phyloP scores from a whole-genome alignment of 129 eudicot genomes.

The Helianthus tuberosus region DNA sequence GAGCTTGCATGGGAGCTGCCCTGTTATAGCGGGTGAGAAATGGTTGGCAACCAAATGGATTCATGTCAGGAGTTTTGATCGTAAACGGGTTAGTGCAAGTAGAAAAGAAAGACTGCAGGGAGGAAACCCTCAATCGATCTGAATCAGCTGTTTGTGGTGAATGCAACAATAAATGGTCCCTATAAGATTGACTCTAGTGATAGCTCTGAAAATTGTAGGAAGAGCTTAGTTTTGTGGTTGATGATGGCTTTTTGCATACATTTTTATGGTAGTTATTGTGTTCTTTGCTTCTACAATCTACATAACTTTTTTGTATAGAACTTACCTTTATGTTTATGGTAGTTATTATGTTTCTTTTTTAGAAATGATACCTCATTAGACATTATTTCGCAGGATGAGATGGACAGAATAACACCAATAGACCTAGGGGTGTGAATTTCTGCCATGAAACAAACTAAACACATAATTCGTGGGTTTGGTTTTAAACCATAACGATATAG shows the following conservation, averaged over 20 bases:
- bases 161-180: constrained; percentile 63
- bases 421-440: no score
- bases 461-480: not conserved
- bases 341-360: no score
- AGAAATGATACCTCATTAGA: no score
- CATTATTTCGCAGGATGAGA: no score
- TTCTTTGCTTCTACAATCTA: not conserved
- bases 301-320: not conserved
- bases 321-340: not conserved
- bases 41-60: constrained; percentile 97
- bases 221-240: constrained; percentile 48
- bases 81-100: constrained; percentile 14
- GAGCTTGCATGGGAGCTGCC: constrained; percentile 90
- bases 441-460: no score
- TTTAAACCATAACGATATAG: not conserved
- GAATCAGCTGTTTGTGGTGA: constrained; percentile 73
- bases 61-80: constrained; percentile 68
- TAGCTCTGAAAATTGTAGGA: constrained; percentile 50
- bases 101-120: constrained; percentile 43
- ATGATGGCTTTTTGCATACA: not conserved
- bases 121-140: constrained; percentile 43
- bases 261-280: not conserved
- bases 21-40: constrained; percentile 83
- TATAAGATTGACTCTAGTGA: constrained; percentile 64
- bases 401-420: no score